phyloP scores from a whole-genome alignment of 2,329 filamentous ascomycete genomes.

The Claviceps africana region DNA sequence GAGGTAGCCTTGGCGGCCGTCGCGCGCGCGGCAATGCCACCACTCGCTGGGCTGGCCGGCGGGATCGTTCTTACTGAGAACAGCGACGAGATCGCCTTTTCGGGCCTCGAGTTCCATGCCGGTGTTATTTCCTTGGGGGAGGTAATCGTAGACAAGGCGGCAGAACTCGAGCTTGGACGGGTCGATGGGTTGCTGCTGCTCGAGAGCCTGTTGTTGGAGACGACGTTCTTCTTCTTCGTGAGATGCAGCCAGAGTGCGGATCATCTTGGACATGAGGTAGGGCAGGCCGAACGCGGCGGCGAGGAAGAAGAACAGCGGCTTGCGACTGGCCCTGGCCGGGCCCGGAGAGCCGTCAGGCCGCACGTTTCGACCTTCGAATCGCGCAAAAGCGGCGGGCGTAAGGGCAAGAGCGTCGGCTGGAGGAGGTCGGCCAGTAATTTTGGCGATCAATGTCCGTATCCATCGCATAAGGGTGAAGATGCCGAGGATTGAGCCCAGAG shows the following conservation, averaged over 20 bases:
- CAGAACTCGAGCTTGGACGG: constrained; percentile 93
- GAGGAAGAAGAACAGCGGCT: constrained; percentile 92
- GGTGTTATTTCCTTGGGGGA: constrained; percentile 51
- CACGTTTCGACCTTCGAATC: constrained; percentile 59
- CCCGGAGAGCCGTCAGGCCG: constrained; percentile 48
- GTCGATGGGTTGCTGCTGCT: constrained; percentile 50
- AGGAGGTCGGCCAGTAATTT: constrained; percentile 78
- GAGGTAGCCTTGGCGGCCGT: constrained; percentile 82
- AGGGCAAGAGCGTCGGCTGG: constrained; percentile 77
- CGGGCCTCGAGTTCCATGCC: constrained; percentile 76
- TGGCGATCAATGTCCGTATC: constrained; percentile 82
- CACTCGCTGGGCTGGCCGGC: constrained; percentile 86
- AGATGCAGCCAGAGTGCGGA: constrained; percentile 66
- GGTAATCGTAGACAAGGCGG: constrained; percentile 86
- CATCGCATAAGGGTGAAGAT: constrained; percentile 95
- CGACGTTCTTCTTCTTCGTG: constrained; percentile 69
- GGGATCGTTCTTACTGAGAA: constrained; percentile 83
- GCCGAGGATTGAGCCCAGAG: constrained; percentile 80
- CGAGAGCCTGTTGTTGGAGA: constrained; percentile 36
- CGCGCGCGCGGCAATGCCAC: constrained; percentile 88
- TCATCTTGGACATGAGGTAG: constrained; percentile 94
- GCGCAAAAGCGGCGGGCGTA: constrained; percentile 81
- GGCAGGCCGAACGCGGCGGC: constrained; percentile 88
- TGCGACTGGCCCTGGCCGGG: constrained; percentile 67
- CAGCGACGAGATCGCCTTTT: constrained; percentile 90